Base-by-base conservation (phyloP, 2,329 filamentous ascomycete species). In the Scolecobasidium constrictum region DNA sequence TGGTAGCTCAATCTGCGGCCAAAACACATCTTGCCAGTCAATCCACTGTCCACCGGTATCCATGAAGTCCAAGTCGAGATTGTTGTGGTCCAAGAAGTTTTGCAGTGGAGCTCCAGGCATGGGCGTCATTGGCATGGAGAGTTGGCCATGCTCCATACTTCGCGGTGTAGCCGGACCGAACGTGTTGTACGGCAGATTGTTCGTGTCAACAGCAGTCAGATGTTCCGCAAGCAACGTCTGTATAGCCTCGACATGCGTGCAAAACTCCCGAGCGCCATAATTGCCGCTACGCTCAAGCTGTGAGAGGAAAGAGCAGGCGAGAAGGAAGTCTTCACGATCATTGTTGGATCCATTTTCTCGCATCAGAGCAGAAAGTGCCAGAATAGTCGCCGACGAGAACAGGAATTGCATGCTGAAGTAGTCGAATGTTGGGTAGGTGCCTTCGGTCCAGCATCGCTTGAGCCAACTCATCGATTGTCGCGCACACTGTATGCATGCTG, bases 331-430 rank as follows among this genome's bases (percentile, higher is more conserved):
- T 9, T 68, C 65, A 2, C 52, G 52, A 23, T 68, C 65, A n/a
- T 53, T 55, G 3, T 53, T 46, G 35, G 47, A 53, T 3, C 52
- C 55, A 5, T 58, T 49, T 4, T 56, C 50, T 0, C 19, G 15
- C 12, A 67, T 52, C 0, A 69, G 50, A 28, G 61, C 65, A 2
- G 68, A 68, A 1, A 68, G 56, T 1, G 64, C 65, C 2, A 71
- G 58, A 4, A 69, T 59, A 0, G 62, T 67, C 2, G 64, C 58
- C 0, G 66, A 59, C 0, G 67, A 65, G 50, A 71, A 71, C 19
- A 71, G 60, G 33, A 68, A 69, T 37, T 69, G 65, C 0, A 63
- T 63, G 50, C 64, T 60, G 37, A 65, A 65, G 50, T 68, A 70
- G 45, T 69, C 68, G 36, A 71, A 68, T 0, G 61, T 68, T 0